phyloP scores from a whole-genome alignment of 129 eudicot species.

The Chrysanthemum seticuspe region DNA sequence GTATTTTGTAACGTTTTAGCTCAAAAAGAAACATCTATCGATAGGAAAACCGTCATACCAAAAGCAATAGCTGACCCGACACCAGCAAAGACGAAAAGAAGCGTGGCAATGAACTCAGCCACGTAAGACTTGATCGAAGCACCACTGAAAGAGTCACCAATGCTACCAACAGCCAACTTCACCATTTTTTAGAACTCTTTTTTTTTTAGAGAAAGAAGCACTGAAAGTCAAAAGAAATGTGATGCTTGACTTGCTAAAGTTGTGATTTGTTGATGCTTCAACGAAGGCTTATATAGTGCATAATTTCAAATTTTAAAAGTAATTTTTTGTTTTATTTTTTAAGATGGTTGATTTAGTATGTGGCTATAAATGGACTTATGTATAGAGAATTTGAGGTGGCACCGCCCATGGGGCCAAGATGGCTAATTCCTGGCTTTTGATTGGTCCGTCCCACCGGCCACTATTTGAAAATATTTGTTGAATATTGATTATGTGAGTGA shows the following conservation, averaged over 20 bases:
- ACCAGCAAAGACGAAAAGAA: constrained; percentile 55
- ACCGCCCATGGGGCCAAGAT: constrained; percentile 43
- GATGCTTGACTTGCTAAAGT: constrained; percentile 16
- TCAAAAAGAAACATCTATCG: too few species aligned
- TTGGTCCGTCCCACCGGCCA: constrained; percentile 52
- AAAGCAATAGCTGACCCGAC: constrained; percentile 55
- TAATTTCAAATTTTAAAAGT: not conserved
- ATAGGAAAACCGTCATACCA: constrained; percentile 8
- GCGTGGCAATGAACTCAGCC: constrained; percentile 58
- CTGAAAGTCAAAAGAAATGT: constrained; percentile 10
- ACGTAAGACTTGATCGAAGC: constrained; percentile 39
- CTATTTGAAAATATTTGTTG: constrained; percentile 16
- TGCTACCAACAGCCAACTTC: constrained; percentile 48
- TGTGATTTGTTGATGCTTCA: constrained; percentile 29
- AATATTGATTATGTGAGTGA: not conserved
- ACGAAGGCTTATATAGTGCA: constrained; percentile 38
- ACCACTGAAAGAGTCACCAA: constrained; percentile 49
- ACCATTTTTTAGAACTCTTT: constrained; percentile 35
- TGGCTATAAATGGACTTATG: constrained; percentile 19
- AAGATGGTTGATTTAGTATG: constrained; percentile 4
- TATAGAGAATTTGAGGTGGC: constrained; percentile 30
- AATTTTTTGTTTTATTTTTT: not conserved
- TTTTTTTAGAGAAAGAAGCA: not conserved
- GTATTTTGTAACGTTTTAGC: too few species aligned
- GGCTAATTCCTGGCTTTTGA: constrained; percentile 19